These are phyloP conservation scores for Penicillium angulare DNA, from an alignment of 495 filamentous ascomycete genomes.

Conservation along the genomic window DNA sequence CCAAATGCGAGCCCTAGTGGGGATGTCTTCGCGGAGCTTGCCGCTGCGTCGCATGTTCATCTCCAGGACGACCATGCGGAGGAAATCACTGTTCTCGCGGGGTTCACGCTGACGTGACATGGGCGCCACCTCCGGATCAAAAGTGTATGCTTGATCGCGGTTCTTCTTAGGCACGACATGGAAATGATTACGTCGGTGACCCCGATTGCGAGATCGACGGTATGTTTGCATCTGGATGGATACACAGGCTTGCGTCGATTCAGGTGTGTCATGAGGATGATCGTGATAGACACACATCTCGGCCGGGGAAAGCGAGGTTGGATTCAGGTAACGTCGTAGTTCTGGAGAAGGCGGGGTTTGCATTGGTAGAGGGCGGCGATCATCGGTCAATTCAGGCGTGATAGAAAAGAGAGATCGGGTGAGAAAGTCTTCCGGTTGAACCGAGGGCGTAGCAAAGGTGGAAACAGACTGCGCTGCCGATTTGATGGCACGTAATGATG, in stretches of 20 bases:
- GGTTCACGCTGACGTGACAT: conserved; percentile 79
- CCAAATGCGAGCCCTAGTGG: conserved; percentile 78
- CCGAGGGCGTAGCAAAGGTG: conserved; percentile 65
- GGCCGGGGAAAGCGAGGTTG: conserved; percentile 63
- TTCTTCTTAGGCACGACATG: conserved; percentile 25
- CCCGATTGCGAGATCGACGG: conserved; percentile 35
- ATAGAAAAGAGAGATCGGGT: conserved; percentile 80
- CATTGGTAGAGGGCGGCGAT: conserved; percentile 77
- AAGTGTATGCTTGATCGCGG: conserved; percentile 39
- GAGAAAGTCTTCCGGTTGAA: conserved; percentile 85
- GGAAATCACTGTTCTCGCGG: conserved; percentile 90
- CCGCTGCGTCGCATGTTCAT: conserved; percentile 95
- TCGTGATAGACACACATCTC: conserved; percentile 62
- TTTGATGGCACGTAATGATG: conserved; percentile 82
- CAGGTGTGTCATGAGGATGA: conserved; percentile 34
- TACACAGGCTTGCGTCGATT: conserved; percentile 50
- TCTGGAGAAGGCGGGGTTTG: conserved; percentile 77
- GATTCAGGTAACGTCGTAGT: conserved; percentile 90
- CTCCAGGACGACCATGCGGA: conserved; percentile 90
- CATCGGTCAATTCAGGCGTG: conserved; percentile 80
- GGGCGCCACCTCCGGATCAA: conserved; percentile 43
- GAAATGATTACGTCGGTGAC: conserved; percentile 35
- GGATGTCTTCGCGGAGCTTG: conserved; percentile 83
- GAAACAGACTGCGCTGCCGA: conserved; percentile 84
- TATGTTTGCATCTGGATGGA: conserved; percentile 91